A percentile compares a stretch with the other conserved stretches of the same genome.
phyloP scores from a whole-genome alignment of 768 basidiomycete species.

The Pulveroboletus sp. region DNA sequence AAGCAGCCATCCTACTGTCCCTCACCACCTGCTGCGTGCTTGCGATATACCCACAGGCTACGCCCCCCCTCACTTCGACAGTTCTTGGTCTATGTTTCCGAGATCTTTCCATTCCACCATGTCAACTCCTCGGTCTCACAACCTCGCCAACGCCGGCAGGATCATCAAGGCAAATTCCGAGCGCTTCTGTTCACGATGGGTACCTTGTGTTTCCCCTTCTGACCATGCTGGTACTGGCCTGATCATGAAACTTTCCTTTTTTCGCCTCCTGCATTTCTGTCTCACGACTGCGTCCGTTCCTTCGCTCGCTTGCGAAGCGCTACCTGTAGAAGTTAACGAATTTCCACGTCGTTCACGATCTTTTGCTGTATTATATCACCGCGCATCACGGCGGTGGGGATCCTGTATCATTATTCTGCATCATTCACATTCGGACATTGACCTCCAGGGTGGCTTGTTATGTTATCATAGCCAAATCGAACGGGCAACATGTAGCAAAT shows the following conservation, averaged over 20 bases:
- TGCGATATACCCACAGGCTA: conserved; percentile 22
- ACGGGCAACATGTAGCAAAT: conserved; percentile 32
- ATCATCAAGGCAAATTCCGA: conserved; percentile 16
- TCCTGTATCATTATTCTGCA: conserved; percentile 36
- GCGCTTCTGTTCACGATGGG: conserved; percentile 6
- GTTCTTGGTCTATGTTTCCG: conserved; percentile 16
- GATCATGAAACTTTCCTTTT: conserved; percentile 10
- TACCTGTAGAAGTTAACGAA: conserved; percentile 24
- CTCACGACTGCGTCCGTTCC: conserved; percentile 2
- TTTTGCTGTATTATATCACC: conserved; percentile 29
- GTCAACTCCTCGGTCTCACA: conserved; percentile 24
- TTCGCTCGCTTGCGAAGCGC: conserved; percentile 4
- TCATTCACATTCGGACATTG: conserved; percentile 25
- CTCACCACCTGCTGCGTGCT: conserved; percentile 10
- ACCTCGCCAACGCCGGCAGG: not conserved
- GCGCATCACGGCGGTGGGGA: conserved; percentile 16
- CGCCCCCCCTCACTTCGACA: conserved; percentile 16
- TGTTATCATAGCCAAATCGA: conserved; percentile 22
- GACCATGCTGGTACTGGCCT: conserved; percentile 1
- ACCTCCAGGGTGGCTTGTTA: conserved; percentile 6
- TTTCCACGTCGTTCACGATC: conserved; percentile 26
- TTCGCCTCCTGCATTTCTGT: not conserved
- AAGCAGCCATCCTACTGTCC: conserved; percentile 14
- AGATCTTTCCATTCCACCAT: conserved; percentile 16
- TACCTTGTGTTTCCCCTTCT: too few species aligned